Evolutionary conservation across 2,329 filamentous ascomycete species (phyloP).

Genomic region (Aspergillus chevalieri): DNA sequence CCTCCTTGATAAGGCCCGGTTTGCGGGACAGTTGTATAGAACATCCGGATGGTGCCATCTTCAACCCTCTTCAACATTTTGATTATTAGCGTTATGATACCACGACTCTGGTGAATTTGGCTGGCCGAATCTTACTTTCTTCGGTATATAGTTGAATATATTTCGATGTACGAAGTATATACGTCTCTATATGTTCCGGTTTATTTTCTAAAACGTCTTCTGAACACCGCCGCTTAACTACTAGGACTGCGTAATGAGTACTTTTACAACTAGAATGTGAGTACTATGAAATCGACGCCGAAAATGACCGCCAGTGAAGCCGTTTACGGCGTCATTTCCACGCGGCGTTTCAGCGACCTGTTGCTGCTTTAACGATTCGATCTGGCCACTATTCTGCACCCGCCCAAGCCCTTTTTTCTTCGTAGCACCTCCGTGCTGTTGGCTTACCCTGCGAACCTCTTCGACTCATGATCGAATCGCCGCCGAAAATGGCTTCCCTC

Average conservation of each 20-base stretch:
- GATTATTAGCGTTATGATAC: background rate
- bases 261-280: no score
- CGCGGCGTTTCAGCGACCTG: no score
- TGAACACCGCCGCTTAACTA: no score
- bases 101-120: conserved; percentile 5
- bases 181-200: no score
- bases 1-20: background rate
- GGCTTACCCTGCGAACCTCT: background rate
- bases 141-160: background rate
- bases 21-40: no score
- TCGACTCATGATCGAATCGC: background rate
- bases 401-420: background rate
- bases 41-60: no score
- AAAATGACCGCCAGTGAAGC: background rate
- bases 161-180: no score
- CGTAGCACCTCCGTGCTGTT: background rate
- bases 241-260: no score
- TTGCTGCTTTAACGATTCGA: background rate
- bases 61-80: no score
- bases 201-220: no score
- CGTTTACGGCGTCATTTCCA: no score
- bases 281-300: background rate
- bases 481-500: background rate
- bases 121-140: conserved; percentile 10
- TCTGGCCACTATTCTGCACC: no score